Base-by-base conservation (phyloP, 2,329 filamentous ascomycete genomes). In the Thermothelomyces thermophilus region DNA sequence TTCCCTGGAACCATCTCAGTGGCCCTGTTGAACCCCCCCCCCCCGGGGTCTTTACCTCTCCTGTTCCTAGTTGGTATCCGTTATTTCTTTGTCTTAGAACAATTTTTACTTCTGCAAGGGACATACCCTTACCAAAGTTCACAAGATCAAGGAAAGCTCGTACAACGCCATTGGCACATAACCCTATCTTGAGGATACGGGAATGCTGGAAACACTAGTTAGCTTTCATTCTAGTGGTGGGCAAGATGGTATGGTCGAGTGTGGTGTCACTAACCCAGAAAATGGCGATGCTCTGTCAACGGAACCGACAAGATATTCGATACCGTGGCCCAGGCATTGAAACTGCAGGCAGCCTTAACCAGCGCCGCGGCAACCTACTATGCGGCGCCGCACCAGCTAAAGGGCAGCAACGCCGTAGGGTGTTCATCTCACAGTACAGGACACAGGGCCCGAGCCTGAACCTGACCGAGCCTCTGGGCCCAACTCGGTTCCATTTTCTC, bases 41-140 rank as follows among this genome's bases (percentile, higher is more conserved):
- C n/a, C n/a, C n/a, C n/a, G n/a, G n/a, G n/a, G n/a, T n/a, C n/a
- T n/a, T n/a, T n/a, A n/a, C n/a, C n/a, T n/a, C n/a, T n/a, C n/a
- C n/a, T n/a, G n/a, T n/a, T n/a, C n/a, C n/a, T n/a, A n/a, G n/a
- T n/a, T n/a, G n/a, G n/a, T n/a, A n/a, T n/a, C n/a, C n/a, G n/a
- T n/a, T n/a, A n/a, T n/a, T n/a, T n/a, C n/a, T n/a, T n/a, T n/a
- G n/a, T n/a, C 59, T 30, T 49, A 59, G 28, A 69, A 70, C 68
- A 82, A 82, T 68, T 82, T 82, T 63, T 80, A 82, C 71, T 80
- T 81, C 63, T 82, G 79, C 61, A 52, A 64, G 4, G 76, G 74
- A 40, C 58, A 74, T 63, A 74, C 69, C 0, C 62, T 81, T 41
- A 84, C 81, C 55, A 80, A 85, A 59, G 82, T 81, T 59, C 65